Conservation (phyloP, 2,329 filamentous ascomycete species). For the Podosphaera aphanis region DNA sequence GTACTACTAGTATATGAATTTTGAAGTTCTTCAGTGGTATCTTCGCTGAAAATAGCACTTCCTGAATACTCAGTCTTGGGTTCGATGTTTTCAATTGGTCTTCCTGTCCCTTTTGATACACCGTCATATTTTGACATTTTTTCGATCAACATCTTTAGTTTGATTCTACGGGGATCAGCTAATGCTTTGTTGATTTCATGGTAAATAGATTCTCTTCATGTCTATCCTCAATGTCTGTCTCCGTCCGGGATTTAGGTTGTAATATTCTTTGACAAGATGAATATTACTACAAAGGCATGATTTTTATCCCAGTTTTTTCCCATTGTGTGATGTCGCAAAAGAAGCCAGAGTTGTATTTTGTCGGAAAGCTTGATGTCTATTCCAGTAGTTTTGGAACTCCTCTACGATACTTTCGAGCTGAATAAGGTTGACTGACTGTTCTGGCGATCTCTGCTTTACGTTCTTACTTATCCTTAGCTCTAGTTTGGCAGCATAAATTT, state of each 20-base stretch:
- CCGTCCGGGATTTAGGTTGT: not conserved
- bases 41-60: not conserved
- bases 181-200: not conserved
- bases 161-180: no score
- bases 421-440: no score
- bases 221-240: not conserved
- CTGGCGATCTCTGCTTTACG: no score
- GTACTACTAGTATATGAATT: not conserved
- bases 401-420: no score
- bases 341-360: not conserved
- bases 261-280: constrained; percentile 1
- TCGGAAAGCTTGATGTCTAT: not conserved
- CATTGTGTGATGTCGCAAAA: not conserved
- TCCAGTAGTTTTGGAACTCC: not conserved
- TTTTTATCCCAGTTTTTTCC: not conserved
- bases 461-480: no score
- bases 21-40: not conserved
- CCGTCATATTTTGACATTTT: not conserved
- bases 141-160: not conserved
- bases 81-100: not conserved
- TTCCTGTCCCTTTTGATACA: not conserved
- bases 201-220: not conserved
- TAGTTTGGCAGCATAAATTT: no score
- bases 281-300: not conserved
- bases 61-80: not conserved